phyloP scores from a whole-genome alignment of 306 rosid species.

The Morella rubra region DNA sequence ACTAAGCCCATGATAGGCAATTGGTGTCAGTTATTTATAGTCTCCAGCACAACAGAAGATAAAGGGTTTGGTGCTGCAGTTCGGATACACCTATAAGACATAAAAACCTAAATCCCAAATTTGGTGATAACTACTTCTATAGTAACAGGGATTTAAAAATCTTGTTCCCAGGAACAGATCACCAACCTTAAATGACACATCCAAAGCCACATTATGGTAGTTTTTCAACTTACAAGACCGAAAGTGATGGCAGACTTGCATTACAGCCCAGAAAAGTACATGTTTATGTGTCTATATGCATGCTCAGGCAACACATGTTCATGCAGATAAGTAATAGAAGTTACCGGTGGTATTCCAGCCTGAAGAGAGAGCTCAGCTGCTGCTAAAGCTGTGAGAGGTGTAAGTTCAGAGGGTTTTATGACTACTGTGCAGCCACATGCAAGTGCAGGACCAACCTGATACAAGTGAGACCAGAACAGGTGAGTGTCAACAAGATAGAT shows the following conservation, averaged over 20 bases:
- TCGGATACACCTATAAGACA: not conserved
- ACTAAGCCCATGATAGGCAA: conserved; percentile 12
- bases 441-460: conserved; percentile 98
- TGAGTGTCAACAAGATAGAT: conserved; percentile 7
- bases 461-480: conserved; percentile 24
- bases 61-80: no score
- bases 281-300: not conserved
- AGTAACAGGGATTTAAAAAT: not conserved
- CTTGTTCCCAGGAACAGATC: not conserved
- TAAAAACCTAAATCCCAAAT: not conserved
- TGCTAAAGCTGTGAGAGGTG: conserved; percentile 97
- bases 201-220: not conserved
- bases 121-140: not conserved
- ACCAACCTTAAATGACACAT: conserved; percentile 6
- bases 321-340: conserved; percentile 22
- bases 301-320: not conserved
- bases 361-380: conserved; percentile 92
- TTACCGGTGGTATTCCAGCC: conserved; percentile 96
- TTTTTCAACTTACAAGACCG: not conserved
- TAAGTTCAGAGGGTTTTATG: conserved; percentile 92
- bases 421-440: conserved; percentile 97
- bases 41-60: conserved; percentile 6
- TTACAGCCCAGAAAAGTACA: not conserved
- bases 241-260: not conserved
- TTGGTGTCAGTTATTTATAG: conserved; percentile 15